These are phyloP conservation scores for Peronospora belbahrii DNA, from an alignment of 352 stramenopile species.

Conservation along the genomic window DNA sequence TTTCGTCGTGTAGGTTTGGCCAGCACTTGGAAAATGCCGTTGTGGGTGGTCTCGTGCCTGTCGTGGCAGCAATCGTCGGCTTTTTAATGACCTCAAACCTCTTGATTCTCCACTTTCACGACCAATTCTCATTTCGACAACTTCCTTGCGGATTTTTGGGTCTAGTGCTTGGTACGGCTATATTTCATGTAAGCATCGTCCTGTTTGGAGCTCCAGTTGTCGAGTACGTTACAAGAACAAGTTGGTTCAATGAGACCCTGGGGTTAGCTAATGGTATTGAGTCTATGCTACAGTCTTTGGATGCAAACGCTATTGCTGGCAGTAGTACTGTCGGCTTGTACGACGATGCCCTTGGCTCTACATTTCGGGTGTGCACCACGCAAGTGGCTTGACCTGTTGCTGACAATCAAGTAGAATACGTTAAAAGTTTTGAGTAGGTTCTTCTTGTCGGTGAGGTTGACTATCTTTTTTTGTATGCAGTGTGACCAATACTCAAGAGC, in stretches of 20 bases:
- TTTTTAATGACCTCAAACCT: conserved; percentile 27
- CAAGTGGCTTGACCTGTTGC: conserved; percentile 46
- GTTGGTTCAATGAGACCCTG: background rate
- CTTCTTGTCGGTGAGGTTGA: background rate
- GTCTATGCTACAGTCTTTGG: conserved; percentile 36
- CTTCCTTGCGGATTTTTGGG: conserved; percentile 20
- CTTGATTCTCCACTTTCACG: conserved; percentile 21
- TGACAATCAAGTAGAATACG: conserved; percentile 37
- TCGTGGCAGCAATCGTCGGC: conserved; percentile 25
- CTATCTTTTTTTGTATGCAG: conserved; percentile 17
- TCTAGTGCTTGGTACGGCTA: conserved; percentile 27
- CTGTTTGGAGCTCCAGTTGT: conserved; percentile 68
- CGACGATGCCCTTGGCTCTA: conserved; percentile 37
- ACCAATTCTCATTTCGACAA: conserved; percentile 3
- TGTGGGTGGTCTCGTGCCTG: conserved; percentile 30
- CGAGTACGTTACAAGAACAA: conserved; percentile 27
- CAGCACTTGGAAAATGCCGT: conserved; percentile 44
- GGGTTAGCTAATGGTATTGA: conserved; percentile 1
- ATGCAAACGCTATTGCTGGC: conserved; percentile 55
- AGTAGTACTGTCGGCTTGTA: conserved; percentile 42
- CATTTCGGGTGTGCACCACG: conserved; percentile 26
- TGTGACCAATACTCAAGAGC: conserved; percentile 31
- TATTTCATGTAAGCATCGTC: conserved; percentile 56
- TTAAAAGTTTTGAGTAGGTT: too few species aligned
- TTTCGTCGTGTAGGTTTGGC: conserved; percentile 15